Evolutionary conservation across 768 basidiomycete species (phyloP).

Genomic region (Lentinula raphanica): DNA sequence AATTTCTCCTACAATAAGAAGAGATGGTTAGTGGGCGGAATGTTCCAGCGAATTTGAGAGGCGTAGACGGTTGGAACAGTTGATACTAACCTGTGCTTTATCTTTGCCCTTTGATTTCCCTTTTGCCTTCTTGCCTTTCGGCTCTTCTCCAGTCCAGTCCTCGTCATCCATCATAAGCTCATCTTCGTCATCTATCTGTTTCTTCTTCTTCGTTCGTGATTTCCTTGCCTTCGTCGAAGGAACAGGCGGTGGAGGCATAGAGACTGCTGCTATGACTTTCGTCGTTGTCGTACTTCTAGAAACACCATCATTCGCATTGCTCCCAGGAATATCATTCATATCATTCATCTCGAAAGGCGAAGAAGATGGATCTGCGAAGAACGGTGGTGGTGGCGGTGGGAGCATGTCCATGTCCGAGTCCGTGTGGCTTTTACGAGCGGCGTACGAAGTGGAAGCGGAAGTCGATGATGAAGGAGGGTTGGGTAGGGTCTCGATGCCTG

Average conservation of each 20-base stretch:
- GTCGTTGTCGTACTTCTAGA: neutral
- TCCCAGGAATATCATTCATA: too few relatives aligned
- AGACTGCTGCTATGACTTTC: neutral
- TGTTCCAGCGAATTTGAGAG: too few relatives aligned
- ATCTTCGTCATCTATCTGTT: conserved; percentile 22
- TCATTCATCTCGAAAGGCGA: conserved; percentile 14
- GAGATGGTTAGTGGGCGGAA: neutral
- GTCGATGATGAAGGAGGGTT: conserved; percentile 12
- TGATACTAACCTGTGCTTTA: conserved; percentile 2
- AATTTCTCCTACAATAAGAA: conserved; percentile 4
- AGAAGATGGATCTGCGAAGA: conserved; percentile 18
- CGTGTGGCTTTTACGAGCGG: neutral
- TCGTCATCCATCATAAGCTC: conserved; percentile 7
- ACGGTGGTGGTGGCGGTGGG: conserved; percentile 17
- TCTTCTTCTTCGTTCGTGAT: conserved; percentile 25
- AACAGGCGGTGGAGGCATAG: neutral
- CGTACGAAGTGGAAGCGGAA: conserved; percentile 12
- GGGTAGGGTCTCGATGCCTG: conserved; percentile 31
- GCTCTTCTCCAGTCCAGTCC: conserved; percentile 13
- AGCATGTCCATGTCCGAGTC: conserved; percentile 14
- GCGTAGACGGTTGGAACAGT: too few relatives aligned
- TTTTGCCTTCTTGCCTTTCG: conserved; percentile 18
- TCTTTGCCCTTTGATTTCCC: conserved; percentile 18
- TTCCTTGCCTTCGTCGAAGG: conserved; percentile 15
- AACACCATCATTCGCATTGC: too few relatives aligned